These are phyloP conservation scores for Volvox africanus DNA, from an alignment of 139 green algal species.

Conservation along the genomic window DNA sequence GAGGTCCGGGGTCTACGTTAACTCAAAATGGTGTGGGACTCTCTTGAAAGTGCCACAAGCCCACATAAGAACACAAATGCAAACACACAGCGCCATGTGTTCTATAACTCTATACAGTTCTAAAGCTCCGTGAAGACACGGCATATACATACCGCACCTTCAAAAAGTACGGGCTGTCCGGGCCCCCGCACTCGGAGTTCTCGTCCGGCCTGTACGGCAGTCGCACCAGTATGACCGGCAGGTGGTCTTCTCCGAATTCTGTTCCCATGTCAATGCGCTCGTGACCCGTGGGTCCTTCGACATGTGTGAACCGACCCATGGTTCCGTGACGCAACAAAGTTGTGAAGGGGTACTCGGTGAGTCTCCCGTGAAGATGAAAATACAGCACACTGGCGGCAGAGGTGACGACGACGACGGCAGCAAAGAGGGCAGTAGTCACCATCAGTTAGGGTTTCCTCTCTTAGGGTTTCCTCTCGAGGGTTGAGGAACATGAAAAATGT, in stretches of 20 bases:
- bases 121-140: too few species aligned
- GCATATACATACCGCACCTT: conserved; percentile 15
- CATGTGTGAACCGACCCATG: neutral
- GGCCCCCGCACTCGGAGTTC: conserved; percentile 26
- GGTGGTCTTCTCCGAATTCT: neutral
- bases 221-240: conserved; percentile 35
- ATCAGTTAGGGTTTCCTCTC: too few species aligned
- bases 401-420: neutral
- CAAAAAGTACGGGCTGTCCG: conserved; percentile 42
- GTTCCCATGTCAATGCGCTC: neutral
- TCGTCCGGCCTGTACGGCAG: conserved; percentile 30
- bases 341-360: conserved; percentile 43
- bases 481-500: too few species aligned
- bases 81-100: too few species aligned
- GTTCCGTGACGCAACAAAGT: conserved; percentile 35
- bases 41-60: too few species aligned
- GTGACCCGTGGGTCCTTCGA: neutral
- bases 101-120: too few species aligned
- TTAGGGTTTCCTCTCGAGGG: too few species aligned
- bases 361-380: conserved; percentile 35
- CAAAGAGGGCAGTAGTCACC: too few species aligned
- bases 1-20: too few species aligned
- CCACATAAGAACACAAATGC: too few species aligned
- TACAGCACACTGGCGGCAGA: conserved; percentile 10
- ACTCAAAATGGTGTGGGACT: too few species aligned